Evolutionary conservation across 2,329 filamentous ascomycete species (phyloP).

Genomic region (Penicillium thymicola): DNA sequence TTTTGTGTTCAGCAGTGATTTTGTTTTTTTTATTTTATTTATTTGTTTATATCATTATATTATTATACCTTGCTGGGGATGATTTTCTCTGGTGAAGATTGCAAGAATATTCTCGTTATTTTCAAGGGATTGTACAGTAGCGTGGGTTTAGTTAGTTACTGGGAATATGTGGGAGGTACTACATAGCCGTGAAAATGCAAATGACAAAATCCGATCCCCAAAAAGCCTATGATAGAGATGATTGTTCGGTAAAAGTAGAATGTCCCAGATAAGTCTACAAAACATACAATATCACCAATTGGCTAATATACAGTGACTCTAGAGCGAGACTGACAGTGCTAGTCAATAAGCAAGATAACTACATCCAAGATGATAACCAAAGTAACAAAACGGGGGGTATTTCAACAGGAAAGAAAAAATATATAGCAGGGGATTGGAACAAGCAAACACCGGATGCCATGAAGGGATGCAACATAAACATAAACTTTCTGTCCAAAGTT

Average conservation of each 20-base stretch:
- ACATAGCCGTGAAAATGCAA: neutral
- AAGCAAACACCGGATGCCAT: slow-evolving; percentile 24
- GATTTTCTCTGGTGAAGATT: neutral
- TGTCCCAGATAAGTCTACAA: neutral
- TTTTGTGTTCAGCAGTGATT: slow-evolving; percentile 4
- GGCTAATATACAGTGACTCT: slow-evolving; percentile 34
- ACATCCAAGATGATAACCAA: slow-evolving; percentile 17
- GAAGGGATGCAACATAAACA: slow-evolving; percentile 23
- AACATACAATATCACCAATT: slow-evolving; percentile 9
- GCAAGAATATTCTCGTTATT: neutral
- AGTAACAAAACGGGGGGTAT: slow-evolving; percentile 21
- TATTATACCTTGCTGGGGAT: neutral
- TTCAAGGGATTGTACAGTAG: neutral
- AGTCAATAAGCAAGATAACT: slow-evolving; percentile 13
- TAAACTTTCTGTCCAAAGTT: slow-evolving; percentile 19
- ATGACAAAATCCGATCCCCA: neutral
- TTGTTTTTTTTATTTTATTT: neutral
- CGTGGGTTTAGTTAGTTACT: neutral
- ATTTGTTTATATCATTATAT: slow-evolving; percentile 5
- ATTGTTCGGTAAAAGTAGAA: neutral
- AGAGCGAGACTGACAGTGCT: slow-evolving; percentile 18
- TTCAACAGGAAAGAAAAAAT: slow-evolving; percentile 10
- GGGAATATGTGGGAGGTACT: neutral
- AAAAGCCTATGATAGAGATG: neutral
- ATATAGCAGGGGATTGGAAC: slow-evolving; percentile 1